Conservation (phyloP, 192 early-diverging fungal species). For the Thoreauomyces humboldtii region DNA sequence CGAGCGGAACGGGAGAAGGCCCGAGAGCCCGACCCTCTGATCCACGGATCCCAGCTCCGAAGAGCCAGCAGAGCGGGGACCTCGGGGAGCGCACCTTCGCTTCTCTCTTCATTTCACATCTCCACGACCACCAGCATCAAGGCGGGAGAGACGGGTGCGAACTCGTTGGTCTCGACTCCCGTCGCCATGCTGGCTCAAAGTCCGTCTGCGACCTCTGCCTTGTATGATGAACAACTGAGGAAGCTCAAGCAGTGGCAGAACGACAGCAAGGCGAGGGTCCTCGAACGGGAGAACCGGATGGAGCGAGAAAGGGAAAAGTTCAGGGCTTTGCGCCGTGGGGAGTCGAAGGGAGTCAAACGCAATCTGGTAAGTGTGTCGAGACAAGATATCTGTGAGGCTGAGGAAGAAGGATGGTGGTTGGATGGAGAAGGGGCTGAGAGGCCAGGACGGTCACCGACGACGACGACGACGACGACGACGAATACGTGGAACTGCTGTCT, state of each 20-base stretch:
- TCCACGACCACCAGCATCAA: not conserved
- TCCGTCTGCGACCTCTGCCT: not conserved
- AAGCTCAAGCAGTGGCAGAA: constrained; percentile 26
- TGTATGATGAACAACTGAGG: constrained; percentile 5
- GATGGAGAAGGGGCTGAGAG: no score
- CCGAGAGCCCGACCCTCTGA: not conserved
- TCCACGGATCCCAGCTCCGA: not conserved
- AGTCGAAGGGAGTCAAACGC: no score
- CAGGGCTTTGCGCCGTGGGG: not conserved
- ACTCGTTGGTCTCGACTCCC: not conserved
- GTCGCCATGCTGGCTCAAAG: not conserved
- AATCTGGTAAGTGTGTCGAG: no score
- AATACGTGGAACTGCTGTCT: no score
- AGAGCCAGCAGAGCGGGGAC: not conserved
- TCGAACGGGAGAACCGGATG: constrained; percentile 16
- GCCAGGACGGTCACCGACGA: no score
- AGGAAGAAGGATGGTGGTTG: no score
- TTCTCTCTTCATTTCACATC: no score
- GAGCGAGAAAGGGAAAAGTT: constrained; percentile 19
- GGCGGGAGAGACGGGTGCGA: not conserved
- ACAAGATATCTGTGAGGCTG: no score
- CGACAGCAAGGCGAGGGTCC: constrained; percentile 20
- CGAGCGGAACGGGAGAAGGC: constrained; percentile 8
- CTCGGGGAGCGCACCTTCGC: not conserved
- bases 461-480: no score